These are phyloP conservation scores for Platismatia glauca DNA, from an alignment of 495 filamentous ascomycete species.

Conservation along the genomic window DNA sequence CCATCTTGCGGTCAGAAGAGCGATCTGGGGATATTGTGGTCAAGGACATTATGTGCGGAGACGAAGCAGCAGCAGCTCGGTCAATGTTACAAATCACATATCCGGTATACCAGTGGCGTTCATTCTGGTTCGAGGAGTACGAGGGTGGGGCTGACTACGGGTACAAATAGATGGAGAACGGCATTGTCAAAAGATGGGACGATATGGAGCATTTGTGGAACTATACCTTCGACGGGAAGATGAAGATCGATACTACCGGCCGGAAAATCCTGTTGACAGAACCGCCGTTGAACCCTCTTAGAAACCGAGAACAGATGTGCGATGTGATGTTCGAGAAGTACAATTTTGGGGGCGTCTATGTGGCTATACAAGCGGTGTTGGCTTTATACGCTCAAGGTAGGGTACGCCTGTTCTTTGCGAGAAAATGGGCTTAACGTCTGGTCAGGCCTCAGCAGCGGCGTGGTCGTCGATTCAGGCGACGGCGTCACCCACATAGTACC, in stretches of 20 bases:
- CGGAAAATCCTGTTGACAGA: slow-evolving; percentile 98
- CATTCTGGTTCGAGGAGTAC: not conserved
- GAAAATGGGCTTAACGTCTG: not conserved
- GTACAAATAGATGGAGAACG: slow-evolving; percentile 81
- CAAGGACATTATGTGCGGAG: slow-evolving; percentile 99
- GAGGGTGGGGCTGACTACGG: slow-evolving; percentile 14
- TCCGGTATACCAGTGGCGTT: slow-evolving; percentile 48
- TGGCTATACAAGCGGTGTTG: slow-evolving; percentile 95
- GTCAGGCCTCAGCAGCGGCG: slow-evolving; percentile 81
- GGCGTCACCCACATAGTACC: slow-evolving; percentile 98
- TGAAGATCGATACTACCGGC: slow-evolving; percentile 81
- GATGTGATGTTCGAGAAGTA: slow-evolving; percentile 99
- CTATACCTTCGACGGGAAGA: slow-evolving; percentile 95
- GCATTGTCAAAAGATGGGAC: slow-evolving; percentile 98
- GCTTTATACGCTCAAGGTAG: slow-evolving; percentile 94
- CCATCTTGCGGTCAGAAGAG: slow-evolving; percentile 94
- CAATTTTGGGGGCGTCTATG: slow-evolving; percentile 92
- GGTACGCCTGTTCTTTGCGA: not conserved
- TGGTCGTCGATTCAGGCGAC: slow-evolving; percentile 96
- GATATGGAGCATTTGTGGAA: slow-evolving; percentile 99
- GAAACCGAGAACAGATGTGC: slow-evolving; percentile 93
- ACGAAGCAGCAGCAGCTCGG: slow-evolving; percentile 90
- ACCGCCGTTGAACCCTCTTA: slow-evolving; percentile 93
- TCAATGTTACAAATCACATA: slow-evolving; percentile 97
- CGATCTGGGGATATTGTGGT: slow-evolving; percentile 66